Evolutionary conservation across 257 asterid species (phyloP).

Genomic region (Scutellaria minor): DNA sequence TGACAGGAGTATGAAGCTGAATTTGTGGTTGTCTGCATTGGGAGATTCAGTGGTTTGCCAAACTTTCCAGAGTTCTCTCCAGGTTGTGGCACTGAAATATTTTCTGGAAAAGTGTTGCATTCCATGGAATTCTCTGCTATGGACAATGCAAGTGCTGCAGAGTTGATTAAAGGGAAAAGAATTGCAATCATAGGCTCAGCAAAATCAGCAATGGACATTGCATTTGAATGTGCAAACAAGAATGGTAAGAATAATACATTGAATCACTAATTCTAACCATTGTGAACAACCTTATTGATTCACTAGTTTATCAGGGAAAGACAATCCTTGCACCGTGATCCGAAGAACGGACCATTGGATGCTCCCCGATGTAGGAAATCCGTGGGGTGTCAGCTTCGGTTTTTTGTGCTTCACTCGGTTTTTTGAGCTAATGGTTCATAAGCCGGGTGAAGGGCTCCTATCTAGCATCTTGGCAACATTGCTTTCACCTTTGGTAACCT

Average conservation of each 20-base stretch:
- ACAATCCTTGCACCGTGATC: slow-evolving; percentile 63
- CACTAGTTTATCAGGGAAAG: not conserved
- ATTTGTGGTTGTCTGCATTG: slow-evolving; percentile 58
- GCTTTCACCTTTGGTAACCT: slow-evolving; percentile 64
- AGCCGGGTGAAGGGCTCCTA: slow-evolving; percentile 63
- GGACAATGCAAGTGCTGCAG: slow-evolving; percentile 52
- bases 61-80: slow-evolving; percentile 52
- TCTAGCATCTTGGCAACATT: slow-evolving; percentile 43
- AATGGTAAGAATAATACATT: slow-evolving; percentile 40
- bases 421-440: slow-evolving; percentile 69
- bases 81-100: slow-evolving; percentile 51
- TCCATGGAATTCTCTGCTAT: slow-evolving; percentile 54
- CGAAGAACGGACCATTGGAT: slow-evolving; percentile 62
- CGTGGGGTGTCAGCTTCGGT: slow-evolving; percentile 52
- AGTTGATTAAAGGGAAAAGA: slow-evolving; percentile 53
- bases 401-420: slow-evolving; percentile 57
- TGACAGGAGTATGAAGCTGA: slow-evolving; percentile 54
- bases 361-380: slow-evolving; percentile 37
- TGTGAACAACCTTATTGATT: slow-evolving; percentile 31
- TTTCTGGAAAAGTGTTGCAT: slow-evolving; percentile 61
- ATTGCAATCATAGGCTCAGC: slow-evolving; percentile 51
- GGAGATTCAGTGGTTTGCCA: slow-evolving; percentile 71
- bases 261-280: not conserved
- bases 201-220: slow-evolving; percentile 62
- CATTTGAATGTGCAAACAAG: slow-evolving; percentile 48